Evolutionary conservation across 768 basidiomycete genomes (phyloP).

Genomic region (Cystobasidium ongulense): DNA sequence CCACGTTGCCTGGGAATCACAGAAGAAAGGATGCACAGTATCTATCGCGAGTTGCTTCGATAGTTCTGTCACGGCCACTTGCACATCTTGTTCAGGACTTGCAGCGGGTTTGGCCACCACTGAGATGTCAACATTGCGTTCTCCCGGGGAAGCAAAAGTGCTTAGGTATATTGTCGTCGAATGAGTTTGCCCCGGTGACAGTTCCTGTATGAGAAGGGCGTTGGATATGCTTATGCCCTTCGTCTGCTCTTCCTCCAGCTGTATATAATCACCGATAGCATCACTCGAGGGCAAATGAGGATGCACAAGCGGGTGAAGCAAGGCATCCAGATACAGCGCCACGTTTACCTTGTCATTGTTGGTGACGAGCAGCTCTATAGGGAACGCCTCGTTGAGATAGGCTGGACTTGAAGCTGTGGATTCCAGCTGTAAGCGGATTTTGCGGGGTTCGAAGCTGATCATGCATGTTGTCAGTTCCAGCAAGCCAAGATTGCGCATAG

Average conservation of each 20-base stretch:
- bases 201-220: slow-evolving; percentile 56
- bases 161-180: slow-evolving; percentile 63
- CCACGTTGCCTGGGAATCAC: slow-evolving; percentile 55
- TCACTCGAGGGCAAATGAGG: slow-evolving; percentile 48
- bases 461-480: not conserved
- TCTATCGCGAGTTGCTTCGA: slow-evolving; percentile 62
- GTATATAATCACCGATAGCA: not conserved
- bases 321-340: slow-evolving; percentile 61
- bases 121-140: slow-evolving; percentile 71
- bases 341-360: slow-evolving; percentile 66
- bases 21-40: slow-evolving; percentile 57
- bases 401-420: slow-evolving; percentile 50
- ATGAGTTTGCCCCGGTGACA: slow-evolving; percentile 58
- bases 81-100: slow-evolving; percentile 34
- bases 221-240: not conserved
- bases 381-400: slow-evolving; percentile 71
- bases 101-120: slow-evolving; percentile 54
- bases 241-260: not conserved
- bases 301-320: slow-evolving; percentile 75
- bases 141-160: slow-evolving; percentile 58
- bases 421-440: slow-evolving; percentile 43
- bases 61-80: slow-evolving; percentile 53
- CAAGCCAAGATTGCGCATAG: not conserved
- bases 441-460: slow-evolving; percentile 30
- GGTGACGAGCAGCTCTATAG: slow-evolving; percentile 60